These are phyloP conservation scores for Yamadazyma blattariae DNA, from an alignment of 1,139 yeast species.

Conservation along the genomic window DNA sequence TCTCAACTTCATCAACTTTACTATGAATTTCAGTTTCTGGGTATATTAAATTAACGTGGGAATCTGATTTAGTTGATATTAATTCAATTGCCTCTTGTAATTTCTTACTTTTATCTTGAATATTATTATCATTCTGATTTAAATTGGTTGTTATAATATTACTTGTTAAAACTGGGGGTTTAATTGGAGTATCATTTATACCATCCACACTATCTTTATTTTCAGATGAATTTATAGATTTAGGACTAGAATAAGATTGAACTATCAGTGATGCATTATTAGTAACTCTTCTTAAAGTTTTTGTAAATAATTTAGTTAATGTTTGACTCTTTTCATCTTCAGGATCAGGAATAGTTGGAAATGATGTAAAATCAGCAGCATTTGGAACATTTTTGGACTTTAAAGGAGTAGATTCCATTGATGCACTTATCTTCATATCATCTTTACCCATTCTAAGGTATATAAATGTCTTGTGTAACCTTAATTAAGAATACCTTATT, in stretches of 20 bases:
- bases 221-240: slow-evolving; percentile 10
- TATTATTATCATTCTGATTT: neutral
- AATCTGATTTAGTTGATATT: neutral
- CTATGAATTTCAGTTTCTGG: neutral
- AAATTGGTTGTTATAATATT: neutral
- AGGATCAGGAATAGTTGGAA: slow-evolving; percentile 47
- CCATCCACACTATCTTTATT: slow-evolving; percentile 6
- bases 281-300: slow-evolving; percentile 44
- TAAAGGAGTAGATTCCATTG: too few species aligned
- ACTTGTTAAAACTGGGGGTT: slow-evolving; percentile 5
- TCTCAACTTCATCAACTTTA: neutral
- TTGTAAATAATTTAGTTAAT: slow-evolving; percentile 33
- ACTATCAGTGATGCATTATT: slow-evolving; percentile 43
- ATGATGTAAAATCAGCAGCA: slow-evolving; percentile 37
- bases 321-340: slow-evolving; percentile 31
- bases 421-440: too few species aligned
- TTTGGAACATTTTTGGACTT: too few species aligned
- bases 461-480: too few species aligned
- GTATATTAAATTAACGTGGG: neutral
- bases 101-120: slow-evolving; percentile 8
- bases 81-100: slow-evolving; percentile 11
- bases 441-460: too few species aligned
- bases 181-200: slow-evolving; percentile 10
- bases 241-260: slow-evolving; percentile 23
- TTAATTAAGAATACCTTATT: too few species aligned